Evolutionary conservation across 2,329 filamentous ascomycete species (phyloP).

Genomic region (Pseudogymnoascus destructans): DNA sequence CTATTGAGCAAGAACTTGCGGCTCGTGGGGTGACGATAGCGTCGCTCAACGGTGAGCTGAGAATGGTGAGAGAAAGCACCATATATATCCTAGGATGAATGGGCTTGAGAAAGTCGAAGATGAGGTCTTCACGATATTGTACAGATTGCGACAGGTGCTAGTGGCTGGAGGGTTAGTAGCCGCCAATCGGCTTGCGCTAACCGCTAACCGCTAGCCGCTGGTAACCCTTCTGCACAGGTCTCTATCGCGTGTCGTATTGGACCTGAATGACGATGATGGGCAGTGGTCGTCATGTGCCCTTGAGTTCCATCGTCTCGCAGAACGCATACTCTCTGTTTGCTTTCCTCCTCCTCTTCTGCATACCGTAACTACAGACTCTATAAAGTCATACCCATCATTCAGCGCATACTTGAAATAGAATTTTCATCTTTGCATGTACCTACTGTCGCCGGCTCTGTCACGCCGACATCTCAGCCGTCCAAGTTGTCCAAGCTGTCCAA

Average conservation of each 20-base stretch:
- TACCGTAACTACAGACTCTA: not conserved
- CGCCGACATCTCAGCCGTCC: not conserved
- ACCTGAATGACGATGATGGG: constrained; percentile 4
- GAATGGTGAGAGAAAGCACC: constrained; percentile 18
- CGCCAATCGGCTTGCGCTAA: not conserved
- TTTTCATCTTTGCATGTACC: not conserved
- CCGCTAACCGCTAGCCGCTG: not conserved
- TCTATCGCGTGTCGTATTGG: not conserved
- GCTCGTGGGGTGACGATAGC: constrained; percentile 9
- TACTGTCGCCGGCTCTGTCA: not conserved
- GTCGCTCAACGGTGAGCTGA: constrained; percentile 25
- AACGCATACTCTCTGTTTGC: not conserved
- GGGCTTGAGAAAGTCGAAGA: constrained; percentile 3
- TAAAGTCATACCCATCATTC: not conserved
- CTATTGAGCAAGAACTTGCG: constrained; percentile 7
- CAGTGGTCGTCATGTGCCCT: not conserved
- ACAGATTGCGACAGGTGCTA: constrained; percentile 4
- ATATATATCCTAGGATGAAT: constrained; percentile 21
- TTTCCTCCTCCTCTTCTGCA: not conserved
- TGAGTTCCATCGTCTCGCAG: not conserved
- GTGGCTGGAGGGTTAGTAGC: not conserved
- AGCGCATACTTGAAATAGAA: not conserved
- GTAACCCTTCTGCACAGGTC: not conserved
- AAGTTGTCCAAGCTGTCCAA: not conserved
- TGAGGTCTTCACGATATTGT: constrained; percentile 8